Evolutionary conservation across 2,329 filamentous ascomycete species (phyloP), one percentile per base, ranked within the genome.

Genomic region (Fusarium fujikuroi): DNA sequence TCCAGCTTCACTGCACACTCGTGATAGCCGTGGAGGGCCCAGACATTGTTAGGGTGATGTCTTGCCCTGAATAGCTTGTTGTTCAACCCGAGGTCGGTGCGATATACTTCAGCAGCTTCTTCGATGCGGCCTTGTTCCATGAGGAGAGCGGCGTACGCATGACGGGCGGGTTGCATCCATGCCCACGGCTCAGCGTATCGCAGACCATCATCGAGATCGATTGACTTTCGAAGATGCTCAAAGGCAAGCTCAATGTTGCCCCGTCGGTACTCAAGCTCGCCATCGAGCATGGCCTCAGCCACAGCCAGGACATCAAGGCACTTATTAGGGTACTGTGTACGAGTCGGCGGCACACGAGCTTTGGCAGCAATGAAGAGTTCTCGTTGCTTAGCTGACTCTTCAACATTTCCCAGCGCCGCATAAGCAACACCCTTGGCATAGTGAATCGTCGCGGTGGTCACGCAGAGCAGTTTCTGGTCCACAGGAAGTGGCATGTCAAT

Each of bases 111-210:
- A 0, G 84, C 82, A 0, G 90, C 89, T 58, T 90, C 83, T 36
- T 87, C 85, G 2, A 88, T 82, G 10, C 82, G 83, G 0, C 87
- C 88, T 76, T 92, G 91, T 75, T 93, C 92, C 46, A 92, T 83
- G 37, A 93, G 79, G 10, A 94, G 82, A 2, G 92, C 92, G 3
- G 89, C 91, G 58, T 90, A 90, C 0, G 91, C 91, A 79, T 93
- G 92, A 5, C 91, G 85, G 0, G 89, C 87, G 0, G 92, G 92
- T 74, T 92, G 90, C 91, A 93, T 93, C 91, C 91, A 93, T 0
- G 89, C 90, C 91, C 91, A 93, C 0, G 92, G 92, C 79, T 94
- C 92, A 32, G 90, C 88, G 69, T 93, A 93, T 0, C 87, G 87
- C n/a, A 93, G 83, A 0, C 78, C 80, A 69, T 92, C 90, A 62